These are phyloP conservation scores for Guillardia theta DNA, from an alignment of 78 protist genomes.

Conservation along the genomic window DNA sequence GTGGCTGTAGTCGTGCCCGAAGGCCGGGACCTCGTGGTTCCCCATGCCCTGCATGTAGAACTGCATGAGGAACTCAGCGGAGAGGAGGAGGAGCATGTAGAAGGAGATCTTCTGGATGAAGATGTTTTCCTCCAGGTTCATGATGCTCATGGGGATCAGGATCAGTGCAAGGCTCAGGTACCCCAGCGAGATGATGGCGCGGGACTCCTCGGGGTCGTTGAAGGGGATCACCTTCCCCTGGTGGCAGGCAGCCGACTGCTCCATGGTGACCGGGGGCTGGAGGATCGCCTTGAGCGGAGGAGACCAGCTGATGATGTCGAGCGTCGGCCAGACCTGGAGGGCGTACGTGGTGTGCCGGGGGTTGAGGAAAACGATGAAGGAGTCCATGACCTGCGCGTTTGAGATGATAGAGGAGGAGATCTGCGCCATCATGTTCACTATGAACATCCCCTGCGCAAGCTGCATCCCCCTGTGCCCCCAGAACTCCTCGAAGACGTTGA, in stretches of 20 bases:
- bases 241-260: background rate
- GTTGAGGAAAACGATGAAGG: conserved; percentile 20
- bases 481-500: conserved; percentile 20
- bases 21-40: background rate
- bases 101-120: background rate
- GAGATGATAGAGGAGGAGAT: conserved; percentile 18
- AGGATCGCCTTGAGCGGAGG: background rate
- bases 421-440: conserved; percentile 30
- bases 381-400: conserved; percentile 33
- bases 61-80: conserved; percentile 12
- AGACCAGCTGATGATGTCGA: background rate
- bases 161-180: background rate
- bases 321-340: background rate
- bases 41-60: conserved; percentile 15
- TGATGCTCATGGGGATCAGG: background rate
- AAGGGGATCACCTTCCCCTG: background rate
- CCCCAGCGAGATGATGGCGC: conserved; percentile 2
- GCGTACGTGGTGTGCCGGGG: background rate
- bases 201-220: background rate
- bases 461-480: conserved; percentile 5
- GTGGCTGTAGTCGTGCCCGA: conserved; percentile 5
- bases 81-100: background rate
- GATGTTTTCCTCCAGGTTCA: conserved; percentile 32
- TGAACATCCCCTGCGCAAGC: background rate
- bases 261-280: background rate